Percentiles rank a stretch among this genome's conserved stretches.
These are phyloP conservation scores for Wickerhamomyces hampshirensis DNA, from an alignment of 805 yeast genomes.

Conservation along the genomic window DNA sequence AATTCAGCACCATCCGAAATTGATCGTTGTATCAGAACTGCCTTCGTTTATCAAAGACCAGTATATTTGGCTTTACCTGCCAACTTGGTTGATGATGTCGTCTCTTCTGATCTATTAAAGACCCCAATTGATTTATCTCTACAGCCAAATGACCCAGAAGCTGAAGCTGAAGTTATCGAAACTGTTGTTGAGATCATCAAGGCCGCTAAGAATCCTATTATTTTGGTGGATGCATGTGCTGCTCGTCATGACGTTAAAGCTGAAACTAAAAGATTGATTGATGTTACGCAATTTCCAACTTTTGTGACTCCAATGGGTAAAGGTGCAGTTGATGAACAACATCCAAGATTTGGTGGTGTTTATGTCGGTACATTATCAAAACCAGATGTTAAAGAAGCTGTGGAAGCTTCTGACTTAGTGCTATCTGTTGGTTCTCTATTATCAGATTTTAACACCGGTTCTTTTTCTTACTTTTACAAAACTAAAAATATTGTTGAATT, in stretches of 20 bases:
- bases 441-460: slow-evolving; percentile 89
- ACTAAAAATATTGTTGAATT: slow-evolving; percentile 73
- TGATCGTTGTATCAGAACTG: slow-evolving; percentile 70
- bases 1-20: slow-evolving; percentile 63
- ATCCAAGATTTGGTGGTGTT: slow-evolving; percentile 76
- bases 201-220: slow-evolving; percentile 62
- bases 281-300: slow-evolving; percentile 70
- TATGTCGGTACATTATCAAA: slow-evolving; percentile 78
- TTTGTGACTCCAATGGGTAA: slow-evolving; percentile 92
- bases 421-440: slow-evolving; percentile 77
- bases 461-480: slow-evolving; percentile 71
- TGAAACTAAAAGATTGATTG: slow-evolving; percentile 61
- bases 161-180: slow-evolving; percentile 60
- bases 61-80: slow-evolving; percentile 82
- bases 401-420: slow-evolving; percentile 70
- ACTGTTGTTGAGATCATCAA: slow-evolving; percentile 46
- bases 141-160: slow-evolving; percentile 52
- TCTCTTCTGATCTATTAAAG: slow-evolving; percentile 51
- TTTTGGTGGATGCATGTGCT: slow-evolving; percentile 86
- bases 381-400: slow-evolving; percentile 67
- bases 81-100: slow-evolving; percentile 64
- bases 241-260: slow-evolving; percentile 64
- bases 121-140: slow-evolving; percentile 61
- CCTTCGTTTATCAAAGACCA: slow-evolving; percentile 70
- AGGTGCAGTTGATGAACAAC: slow-evolving; percentile 67